These are phyloP conservation scores for Saitozyma podzolica DNA, from an alignment of 768 basidiomycete genomes.

Conservation along the genomic window DNA sequence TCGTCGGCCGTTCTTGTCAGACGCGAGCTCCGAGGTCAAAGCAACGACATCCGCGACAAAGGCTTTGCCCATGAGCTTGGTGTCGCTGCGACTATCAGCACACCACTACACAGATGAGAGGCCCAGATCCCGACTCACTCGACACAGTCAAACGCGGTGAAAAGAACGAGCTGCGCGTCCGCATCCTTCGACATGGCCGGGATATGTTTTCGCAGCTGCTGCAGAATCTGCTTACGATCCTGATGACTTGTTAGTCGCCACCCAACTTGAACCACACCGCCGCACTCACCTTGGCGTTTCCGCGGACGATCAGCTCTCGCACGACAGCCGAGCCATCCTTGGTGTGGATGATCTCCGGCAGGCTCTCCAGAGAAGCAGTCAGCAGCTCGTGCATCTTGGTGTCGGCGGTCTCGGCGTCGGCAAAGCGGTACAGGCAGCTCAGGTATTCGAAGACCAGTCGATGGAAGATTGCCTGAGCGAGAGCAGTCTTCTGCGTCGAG, in stretches of 20 bases:
- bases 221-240: constrained; percentile 87
- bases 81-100: constrained; percentile 63
- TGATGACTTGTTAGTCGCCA: constrained; percentile 48
- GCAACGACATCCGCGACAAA: constrained; percentile 69
- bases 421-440: constrained; percentile 59
- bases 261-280: constrained; percentile 10
- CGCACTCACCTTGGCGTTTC: constrained; percentile 65
- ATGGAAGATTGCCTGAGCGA: constrained; percentile 84
- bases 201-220: constrained; percentile 83
- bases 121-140: constrained; percentile 63
- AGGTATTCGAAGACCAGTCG: constrained; percentile 85
- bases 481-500: constrained; percentile 84
- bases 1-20: constrained; percentile 70
- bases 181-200: constrained; percentile 84
- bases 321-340: constrained; percentile 84
- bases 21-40: constrained; percentile 59
- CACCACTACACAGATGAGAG: background rate
- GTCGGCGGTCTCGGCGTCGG: constrained; percentile 62
- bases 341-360: constrained; percentile 92
- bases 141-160: constrained; percentile 83
- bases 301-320: constrained; percentile 78
- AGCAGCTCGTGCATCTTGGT: constrained; percentile 76
- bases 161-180: constrained; percentile 84
- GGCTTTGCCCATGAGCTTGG: constrained; percentile 80
- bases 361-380: constrained; percentile 78